Evolutionary conservation across 768 basidiomycete species (phyloP), one percentile per base, ranked within the genome.

Genomic region (Coprinopsis marcescibilis): DNA sequence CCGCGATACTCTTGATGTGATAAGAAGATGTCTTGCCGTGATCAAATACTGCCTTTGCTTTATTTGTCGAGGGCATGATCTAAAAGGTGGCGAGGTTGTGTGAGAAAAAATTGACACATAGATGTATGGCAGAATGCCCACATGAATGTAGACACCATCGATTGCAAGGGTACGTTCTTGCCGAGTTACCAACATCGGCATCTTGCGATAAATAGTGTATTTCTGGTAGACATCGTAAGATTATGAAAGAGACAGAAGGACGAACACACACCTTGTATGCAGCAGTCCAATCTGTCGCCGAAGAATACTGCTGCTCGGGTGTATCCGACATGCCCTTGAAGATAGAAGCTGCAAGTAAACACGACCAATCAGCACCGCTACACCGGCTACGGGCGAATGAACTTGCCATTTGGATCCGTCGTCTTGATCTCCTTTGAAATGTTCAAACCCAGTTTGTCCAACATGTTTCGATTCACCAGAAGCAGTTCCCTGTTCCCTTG

Each of bases 71-170:
- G 7, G 92, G 91, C 81, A 94, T 89, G 61, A 93, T 91, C 91
- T 91, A 58, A 27, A 35, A 17, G 38, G 50, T 25, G 46, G 11
- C 30, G 11, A 58, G 15, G 19, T 27, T 10, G 25, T 8, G 44
- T 38, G 32, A 27, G 7, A 26, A 14, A n/a, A 14, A 26, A 24
- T 35, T 21, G 21, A 8, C 32, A 46, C n/a, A 26, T 11, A 14
- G n/a, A 43, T 26, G 26, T n/a, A 11, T 14, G n/a, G 42, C 29
- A 24, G 26, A 43, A 26, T 17, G 61, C 78, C 26, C 49, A 91
- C 89, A 60, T 93, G 89, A 27, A 96, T 81, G 56, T 97, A 97
- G 53, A 83, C 89, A 3, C 93, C 93, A 62, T 99, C 96, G 51
- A 98, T 89, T 12, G 95, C 94, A 1, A 99, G 76, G 1, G 83